A percentile compares a stretch with the other conserved stretches of the same genome.
Evolutionary conservation across 2,329 filamentous ascomycete species (phyloP).

Genomic region (Cercospora sesami): DNA sequence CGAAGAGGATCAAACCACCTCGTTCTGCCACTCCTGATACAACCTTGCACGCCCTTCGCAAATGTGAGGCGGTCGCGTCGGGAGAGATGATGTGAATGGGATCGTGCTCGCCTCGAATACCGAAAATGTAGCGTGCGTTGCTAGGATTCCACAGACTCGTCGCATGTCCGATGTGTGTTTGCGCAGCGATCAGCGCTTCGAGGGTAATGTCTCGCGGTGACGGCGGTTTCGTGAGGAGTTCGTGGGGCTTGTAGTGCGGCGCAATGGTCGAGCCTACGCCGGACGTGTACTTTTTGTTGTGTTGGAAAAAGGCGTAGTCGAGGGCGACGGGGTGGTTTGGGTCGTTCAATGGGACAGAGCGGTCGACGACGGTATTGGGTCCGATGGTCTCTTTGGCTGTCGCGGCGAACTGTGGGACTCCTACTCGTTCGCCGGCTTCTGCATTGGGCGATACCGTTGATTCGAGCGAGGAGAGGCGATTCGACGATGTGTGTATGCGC

Average conservation of each 20-base stretch:
- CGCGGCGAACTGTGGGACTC: slow-evolving; percentile 11
- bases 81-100: slow-evolving; percentile 72
- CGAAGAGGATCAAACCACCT: slow-evolving; percentile 85
- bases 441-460: slow-evolving; percentile 11
- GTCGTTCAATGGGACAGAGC: slow-evolving; percentile 38
- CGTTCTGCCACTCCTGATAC: slow-evolving; percentile 81
- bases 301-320: slow-evolving; percentile 47
- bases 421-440: slow-evolving; percentile 11
- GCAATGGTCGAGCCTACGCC: slow-evolving; percentile 44
- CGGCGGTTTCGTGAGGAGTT: slow-evolving; percentile 71
- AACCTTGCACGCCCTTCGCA: slow-evolving; percentile 89
- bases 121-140: slow-evolving; percentile 92
- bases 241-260: slow-evolving; percentile 64
- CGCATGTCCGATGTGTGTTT: slow-evolving; percentile 86
- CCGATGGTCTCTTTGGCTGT: slow-evolving; percentile 9
- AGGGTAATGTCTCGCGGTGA: slow-evolving; percentile 78
- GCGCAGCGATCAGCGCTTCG: slow-evolving; percentile 83
- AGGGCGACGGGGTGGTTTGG: slow-evolving; percentile 40
- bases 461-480: slow-evolving; percentile 39
- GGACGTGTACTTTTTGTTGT: slow-evolving; percentile 42
- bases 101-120: slow-evolving; percentile 81
- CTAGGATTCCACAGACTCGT: slow-evolving; percentile 91
- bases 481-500: slow-evolving; percentile 24
- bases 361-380: slow-evolving; percentile 28
- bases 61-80: slow-evolving; percentile 81